These are phyloP conservation scores for Phytophthora tubulina DNA, from an alignment of 352 stramenopile species.

Conservation along the genomic window DNA sequence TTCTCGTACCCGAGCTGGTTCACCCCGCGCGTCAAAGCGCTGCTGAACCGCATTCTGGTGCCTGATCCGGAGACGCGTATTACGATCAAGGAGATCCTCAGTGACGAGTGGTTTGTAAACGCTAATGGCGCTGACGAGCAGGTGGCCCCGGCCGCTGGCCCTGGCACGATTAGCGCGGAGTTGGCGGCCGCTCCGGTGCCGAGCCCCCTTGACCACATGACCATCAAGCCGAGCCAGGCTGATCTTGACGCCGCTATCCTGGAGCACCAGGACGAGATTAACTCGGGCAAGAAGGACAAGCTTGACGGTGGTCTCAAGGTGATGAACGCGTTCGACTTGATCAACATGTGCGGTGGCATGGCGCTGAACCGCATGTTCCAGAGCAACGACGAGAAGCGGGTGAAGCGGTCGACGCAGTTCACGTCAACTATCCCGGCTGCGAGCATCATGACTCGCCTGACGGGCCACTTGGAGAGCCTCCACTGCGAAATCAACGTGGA, in stretches of 20 bases:
- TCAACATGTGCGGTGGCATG: constrained; percentile 94
- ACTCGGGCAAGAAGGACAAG: constrained; percentile 76
- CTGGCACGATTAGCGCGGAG: constrained; percentile 29
- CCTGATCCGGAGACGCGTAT: constrained; percentile 91
- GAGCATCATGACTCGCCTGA: constrained; percentile 82
- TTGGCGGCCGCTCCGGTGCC: constrained; percentile 26
- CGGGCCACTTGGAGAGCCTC: constrained; percentile 77
- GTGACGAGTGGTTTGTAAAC: constrained; percentile 92
- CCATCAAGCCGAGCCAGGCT: constrained; percentile 85
- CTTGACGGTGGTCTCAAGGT: constrained; percentile 76
- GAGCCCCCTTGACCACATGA: constrained; percentile 53
- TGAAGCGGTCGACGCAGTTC: constrained; percentile 89
- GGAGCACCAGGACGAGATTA: constrained; percentile 83
- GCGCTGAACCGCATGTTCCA: constrained; percentile 93
- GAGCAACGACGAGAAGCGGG: constrained; percentile 87
- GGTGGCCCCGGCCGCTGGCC: constrained; percentile 24
- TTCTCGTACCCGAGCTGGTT: constrained; percentile 96
- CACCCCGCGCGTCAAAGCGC: constrained; percentile 84
- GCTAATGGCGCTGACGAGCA: constrained; percentile 51
- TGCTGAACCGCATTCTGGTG: constrained; percentile 95
- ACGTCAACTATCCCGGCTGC: constrained; percentile 83
- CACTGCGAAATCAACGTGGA: constrained; percentile 87
- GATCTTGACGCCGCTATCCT: constrained; percentile 85
- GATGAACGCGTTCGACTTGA: constrained; percentile 94
- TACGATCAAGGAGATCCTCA: constrained; percentile 90